phyloP scores from a whole-genome alignment of 768 basidiomycete genomes.

The Naematelia encephala region DNA sequence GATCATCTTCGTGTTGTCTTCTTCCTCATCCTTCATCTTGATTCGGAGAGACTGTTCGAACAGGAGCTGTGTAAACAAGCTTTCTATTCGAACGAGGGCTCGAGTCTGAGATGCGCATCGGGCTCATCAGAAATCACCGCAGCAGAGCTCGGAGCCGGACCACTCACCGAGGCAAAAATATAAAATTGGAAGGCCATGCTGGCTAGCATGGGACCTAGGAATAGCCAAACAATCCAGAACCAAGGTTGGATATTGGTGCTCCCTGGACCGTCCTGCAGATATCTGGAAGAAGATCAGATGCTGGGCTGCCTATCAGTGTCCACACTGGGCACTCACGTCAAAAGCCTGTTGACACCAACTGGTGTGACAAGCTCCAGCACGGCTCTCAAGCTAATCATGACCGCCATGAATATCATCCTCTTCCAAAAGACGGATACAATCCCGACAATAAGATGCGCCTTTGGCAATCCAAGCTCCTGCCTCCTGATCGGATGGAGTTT shows the following conservation, averaged over 20 bases:
- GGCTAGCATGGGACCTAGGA: slow-evolving; percentile 44
- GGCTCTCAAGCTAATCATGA: slow-evolving; percentile 29
- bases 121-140: too few species aligned
- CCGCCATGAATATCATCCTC: slow-evolving; percentile 22
- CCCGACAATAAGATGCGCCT: slow-evolving; percentile 56
- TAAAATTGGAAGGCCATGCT: slow-evolving; percentile 59
- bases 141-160: too few species aligned
- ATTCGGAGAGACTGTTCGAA: slow-evolving; percentile 82
- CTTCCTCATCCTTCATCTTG: slow-evolving; percentile 56
- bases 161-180: slow-evolving; percentile 24
- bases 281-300: slow-evolving; percentile 11
- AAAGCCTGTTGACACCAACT: slow-evolving; percentile 53
- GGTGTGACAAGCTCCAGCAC: slow-evolving; percentile 50
- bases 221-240: slow-evolving; percentile 63
- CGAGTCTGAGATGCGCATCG: slow-evolving; percentile 51
- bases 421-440: slow-evolving; percentile 48
- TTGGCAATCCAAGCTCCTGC: slow-evolving; percentile 49
- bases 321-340: slow-evolving; percentile 47
- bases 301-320: not conserved
- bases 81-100: slow-evolving; percentile 57
- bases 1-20: slow-evolving; percentile 15
- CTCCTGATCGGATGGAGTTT: slow-evolving; percentile 52
- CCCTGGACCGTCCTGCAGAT: slow-evolving; percentile 60
- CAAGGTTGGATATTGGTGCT: slow-evolving; percentile 60
- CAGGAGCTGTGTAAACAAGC: slow-evolving; percentile 62